Base-by-base conservation (phyloP, 2,329 filamentous ascomycete species). In the Aspergillus felis region DNA sequence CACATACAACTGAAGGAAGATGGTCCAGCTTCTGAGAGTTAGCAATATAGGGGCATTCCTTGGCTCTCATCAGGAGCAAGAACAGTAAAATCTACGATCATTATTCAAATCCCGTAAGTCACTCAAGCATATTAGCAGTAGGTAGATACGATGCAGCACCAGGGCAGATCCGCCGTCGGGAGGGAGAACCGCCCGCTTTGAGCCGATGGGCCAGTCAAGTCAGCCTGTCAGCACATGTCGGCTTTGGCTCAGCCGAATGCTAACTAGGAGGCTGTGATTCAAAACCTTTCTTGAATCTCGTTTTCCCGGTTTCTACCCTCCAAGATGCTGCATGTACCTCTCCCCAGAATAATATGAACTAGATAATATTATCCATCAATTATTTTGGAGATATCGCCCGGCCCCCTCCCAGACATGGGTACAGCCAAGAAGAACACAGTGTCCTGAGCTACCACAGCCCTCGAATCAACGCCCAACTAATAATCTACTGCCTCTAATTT, bases 221-320 rank as follows among this genome's bases (percentile, higher is more conserved):
- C 44, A 22, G 53, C 46, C 54, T n/a, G 44, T 54, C 53, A 56
- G 54, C 54, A 44, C 48, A 56, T 56, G 41, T 52, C 54, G 54
- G 54, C 41, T 32, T 44, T 47, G 32, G 22, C 42, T 35, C 41
- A 48, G 54, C 54, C 54, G 54, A 24, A 49, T n/a, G 35, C 20
- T 53, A 25, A 44, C 29, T 20, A 42, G 20, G 28, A 42, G 24
- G 12, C 32, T 49, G 29, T 10, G 49, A 48, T 27, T 25, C 25
- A 28, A 22, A 20, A 41, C 27, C 44, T n/a, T 47, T 38, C 32
- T 38, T 38, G 32, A 38, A 38, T 17, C 32, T 17, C 32, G 3
- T 38, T 38, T 38, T 17, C 32, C 32, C 14, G 14, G 32, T 35
- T 35, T 35, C 32, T 35, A 35, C 32, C 32, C 5, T 35, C 1